Evolutionary conservation across 2,329 filamentous ascomycete genomes (phyloP), one percentile per base, ranked within the genome.

Genomic region (Aureobasidium subglaciale): DNA sequence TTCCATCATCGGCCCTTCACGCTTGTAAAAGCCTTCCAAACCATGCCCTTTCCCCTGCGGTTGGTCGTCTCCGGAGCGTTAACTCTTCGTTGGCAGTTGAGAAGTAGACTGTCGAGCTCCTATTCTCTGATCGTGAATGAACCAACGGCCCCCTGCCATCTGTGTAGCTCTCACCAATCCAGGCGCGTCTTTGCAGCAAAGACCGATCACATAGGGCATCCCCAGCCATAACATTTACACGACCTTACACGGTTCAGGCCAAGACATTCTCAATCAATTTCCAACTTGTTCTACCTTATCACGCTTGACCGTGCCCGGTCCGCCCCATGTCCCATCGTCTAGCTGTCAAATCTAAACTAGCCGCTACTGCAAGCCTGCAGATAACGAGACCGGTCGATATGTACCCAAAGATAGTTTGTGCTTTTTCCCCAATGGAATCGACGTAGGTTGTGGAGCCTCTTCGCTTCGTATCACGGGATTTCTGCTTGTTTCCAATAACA

Each of bases 391-490:
- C 54, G 54, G 32, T 41, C 42, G 35, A 49, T 49, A 42, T 56
- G 54, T 54, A 54, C 29, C 54, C 54, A 56, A 56, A 56, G 54
- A 56, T 56, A 56, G 54, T 49, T 56, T 49, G 54, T 46, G 41
- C 54, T 49, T 48, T 45, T 56, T 55, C 52, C 52, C 52, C 52
- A 55, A 55, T 55, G 52, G 27, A 55, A 55, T 34, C 54, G 54
- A 56, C 54, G 54, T 56, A 56, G 34, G 34, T 42, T 48, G 54
- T 56, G 54, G 54, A 56, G 54, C 54, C 54, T 46, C 35, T 46
- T 56, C 42, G 54, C 54, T 46, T 49, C 54, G 54, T 46, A 56
- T 56, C 54, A 56, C 54, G 54, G 54, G 54, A 56, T 56, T 56
- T 56, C 27, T 20, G 32, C 42, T 40, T 56, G 54, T 56, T 56